Conservation (phyloP, 2,329 filamentous ascomycete species). For the Penicillium sclerotiorum region DNA sequence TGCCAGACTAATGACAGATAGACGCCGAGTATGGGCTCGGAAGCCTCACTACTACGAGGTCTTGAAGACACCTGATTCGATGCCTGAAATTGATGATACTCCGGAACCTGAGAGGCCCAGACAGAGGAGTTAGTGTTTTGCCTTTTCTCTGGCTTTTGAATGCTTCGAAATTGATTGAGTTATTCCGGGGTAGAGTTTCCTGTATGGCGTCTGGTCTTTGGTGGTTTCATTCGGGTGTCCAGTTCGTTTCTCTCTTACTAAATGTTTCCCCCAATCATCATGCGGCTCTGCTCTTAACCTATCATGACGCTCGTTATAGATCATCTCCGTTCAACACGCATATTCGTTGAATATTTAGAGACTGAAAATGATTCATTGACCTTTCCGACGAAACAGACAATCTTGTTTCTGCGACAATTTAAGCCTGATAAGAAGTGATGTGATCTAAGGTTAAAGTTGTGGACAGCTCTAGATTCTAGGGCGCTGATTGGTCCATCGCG, state of each 20-base stretch:
- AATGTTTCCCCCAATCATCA: too few species aligned
- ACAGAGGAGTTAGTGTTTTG: neutral
- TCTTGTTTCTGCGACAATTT: too few species aligned
- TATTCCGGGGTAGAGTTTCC: too few species aligned
- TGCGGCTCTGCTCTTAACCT: too few species aligned
- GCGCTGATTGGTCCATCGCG: conserved; percentile 22
- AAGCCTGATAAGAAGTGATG: neutral
- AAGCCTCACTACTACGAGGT: conserved; percentile 12
- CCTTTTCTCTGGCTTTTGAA: neutral
- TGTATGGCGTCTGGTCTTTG: too few species aligned
- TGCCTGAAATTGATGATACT: neutral
- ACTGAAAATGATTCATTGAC: too few species aligned
- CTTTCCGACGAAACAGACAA: too few species aligned
- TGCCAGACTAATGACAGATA: neutral
- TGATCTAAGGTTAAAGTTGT: neutral
- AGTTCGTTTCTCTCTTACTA: too few species aligned
- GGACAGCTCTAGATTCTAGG: neutral
- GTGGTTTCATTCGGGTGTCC: neutral
- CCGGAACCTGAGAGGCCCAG: neutral
- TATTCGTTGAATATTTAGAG: too few species aligned
- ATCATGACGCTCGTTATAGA: too few species aligned
- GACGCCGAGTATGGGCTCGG: conserved; percentile 19
- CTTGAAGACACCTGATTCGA: conserved; percentile 1
- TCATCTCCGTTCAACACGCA: too few species aligned
- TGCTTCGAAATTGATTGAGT: neutral